Conservation (phyloP, 352 stramenopile genomes). For the Pythium aphanidermatum region DNA sequence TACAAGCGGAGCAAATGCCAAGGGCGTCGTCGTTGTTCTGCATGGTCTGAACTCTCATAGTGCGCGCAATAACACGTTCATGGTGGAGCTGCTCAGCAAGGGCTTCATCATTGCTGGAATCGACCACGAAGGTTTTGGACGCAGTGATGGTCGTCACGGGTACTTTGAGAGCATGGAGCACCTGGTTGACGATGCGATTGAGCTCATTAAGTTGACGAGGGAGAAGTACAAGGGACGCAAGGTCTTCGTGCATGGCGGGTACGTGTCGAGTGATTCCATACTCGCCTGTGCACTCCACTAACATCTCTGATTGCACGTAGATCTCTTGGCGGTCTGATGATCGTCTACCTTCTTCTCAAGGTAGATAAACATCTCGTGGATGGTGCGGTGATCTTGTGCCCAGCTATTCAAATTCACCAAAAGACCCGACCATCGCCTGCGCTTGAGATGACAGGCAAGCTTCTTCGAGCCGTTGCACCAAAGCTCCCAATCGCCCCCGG, state of each 20-base stretch:
- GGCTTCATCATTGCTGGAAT: slow-evolving; percentile 62
- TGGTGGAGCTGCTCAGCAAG: slow-evolving; percentile 50
- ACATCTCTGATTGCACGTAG: slow-evolving; percentile 24
- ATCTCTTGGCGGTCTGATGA: slow-evolving; percentile 63
- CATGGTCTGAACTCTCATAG: slow-evolving; percentile 79
- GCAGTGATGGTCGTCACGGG: slow-evolving; percentile 67
- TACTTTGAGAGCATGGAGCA: slow-evolving; percentile 60
- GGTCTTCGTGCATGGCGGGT: slow-evolving; percentile 69
- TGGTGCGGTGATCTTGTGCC: slow-evolving; percentile 64
- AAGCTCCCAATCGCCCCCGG: slow-evolving; percentile 59
- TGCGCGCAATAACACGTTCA: slow-evolving; percentile 70
- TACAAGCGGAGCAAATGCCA: slow-evolving; percentile 15
- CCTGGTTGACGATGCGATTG: slow-evolving; percentile 66
- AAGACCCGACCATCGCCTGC: slow-evolving; percentile 36
- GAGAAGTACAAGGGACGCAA: slow-evolving; percentile 58
- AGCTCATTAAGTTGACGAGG: slow-evolving; percentile 46
- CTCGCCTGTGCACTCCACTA: too few relatives aligned
- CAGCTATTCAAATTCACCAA: slow-evolving; percentile 60
- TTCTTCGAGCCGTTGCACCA: slow-evolving; percentile 47
- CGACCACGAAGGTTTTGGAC: slow-evolving; percentile 71
- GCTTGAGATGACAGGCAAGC: slow-evolving; percentile 40
- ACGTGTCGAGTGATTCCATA: slow-evolving; percentile 7
- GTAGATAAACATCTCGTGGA: slow-evolving; percentile 43
- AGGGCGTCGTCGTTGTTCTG: slow-evolving; percentile 61
- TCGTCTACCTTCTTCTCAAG: slow-evolving; percentile 51